Percentiles rank a stretch among this genome's conserved stretches.
phyloP scores from a whole-genome alignment of 2,329 filamentous ascomycete genomes.

The Penicillium sp. region DNA sequence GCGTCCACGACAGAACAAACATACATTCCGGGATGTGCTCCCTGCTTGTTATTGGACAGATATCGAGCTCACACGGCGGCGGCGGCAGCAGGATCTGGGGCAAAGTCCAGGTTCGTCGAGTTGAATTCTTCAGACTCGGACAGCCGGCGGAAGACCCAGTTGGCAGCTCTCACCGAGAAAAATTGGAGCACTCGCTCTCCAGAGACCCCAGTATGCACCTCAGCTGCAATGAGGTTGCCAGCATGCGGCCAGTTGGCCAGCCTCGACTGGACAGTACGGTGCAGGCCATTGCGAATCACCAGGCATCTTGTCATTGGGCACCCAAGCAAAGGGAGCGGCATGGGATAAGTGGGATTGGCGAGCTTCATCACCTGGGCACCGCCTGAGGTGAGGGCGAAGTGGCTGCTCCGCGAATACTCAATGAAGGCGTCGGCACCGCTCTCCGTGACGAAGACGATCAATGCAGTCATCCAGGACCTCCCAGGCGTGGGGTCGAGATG shows the following conservation, averaged over 20 bases:
- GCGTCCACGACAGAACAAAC: background rate
- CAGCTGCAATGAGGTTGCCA: background rate
- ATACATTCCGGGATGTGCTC: background rate
- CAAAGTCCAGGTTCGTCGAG: background rate
- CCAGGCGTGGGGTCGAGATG: background rate
- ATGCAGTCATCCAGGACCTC: background rate
- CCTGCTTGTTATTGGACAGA: background rate
- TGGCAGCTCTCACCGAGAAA: background rate
- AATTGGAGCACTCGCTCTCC: background rate
- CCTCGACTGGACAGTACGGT: background rate
- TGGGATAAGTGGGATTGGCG: background rate
- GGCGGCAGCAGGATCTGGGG: background rate
- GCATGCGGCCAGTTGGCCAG: background rate
- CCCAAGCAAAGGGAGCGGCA: background rate
- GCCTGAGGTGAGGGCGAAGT: background rate
- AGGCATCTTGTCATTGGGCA: background rate
- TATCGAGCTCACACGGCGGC: background rate
- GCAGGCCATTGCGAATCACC: background rate
- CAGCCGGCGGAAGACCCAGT: background rate
- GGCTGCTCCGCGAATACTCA: background rate
- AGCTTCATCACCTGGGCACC: background rate
- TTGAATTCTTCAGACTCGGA: background rate
- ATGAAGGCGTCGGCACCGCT: background rate
- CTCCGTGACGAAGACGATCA: background rate
- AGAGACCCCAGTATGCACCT: background rate